These are phyloP conservation scores for Colletotrichum sp. DNA, from an alignment of 2,329 filamentous ascomycete species.

Conservation along the genomic window DNA sequence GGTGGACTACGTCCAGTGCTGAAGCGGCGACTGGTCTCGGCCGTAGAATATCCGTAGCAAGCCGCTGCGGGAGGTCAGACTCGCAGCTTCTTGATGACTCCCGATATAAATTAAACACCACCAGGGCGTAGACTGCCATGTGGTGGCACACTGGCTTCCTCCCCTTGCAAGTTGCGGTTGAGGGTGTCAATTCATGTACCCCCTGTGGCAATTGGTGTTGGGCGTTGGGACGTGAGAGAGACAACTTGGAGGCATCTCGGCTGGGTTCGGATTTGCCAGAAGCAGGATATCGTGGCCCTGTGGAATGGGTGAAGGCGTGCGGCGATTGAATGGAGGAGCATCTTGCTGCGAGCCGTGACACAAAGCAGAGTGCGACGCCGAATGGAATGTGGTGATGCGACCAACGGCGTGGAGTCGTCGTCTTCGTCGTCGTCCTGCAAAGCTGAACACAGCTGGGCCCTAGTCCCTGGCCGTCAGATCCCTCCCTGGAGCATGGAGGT, in stretches of 20 bases:
- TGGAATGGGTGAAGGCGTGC: neutral
- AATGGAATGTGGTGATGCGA: neutral
- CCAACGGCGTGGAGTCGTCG: neutral
- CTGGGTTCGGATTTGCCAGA: neutral
- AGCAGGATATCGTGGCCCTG: neutral
- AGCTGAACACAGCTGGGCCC: neutral
- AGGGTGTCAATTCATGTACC: neutral
- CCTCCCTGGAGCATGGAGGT: neutral
- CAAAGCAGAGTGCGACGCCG: neutral
- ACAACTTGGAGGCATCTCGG: neutral
- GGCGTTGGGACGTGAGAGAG: neutral
- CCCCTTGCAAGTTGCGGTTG: neutral
- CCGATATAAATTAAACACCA: neutral
- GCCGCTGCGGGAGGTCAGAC: neutral
- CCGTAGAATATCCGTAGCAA: neutral
- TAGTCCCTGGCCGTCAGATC: neutral
- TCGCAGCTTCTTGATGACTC: neutral
- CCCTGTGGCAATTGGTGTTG: neutral
- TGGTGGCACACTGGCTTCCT: neutral
- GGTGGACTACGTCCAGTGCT: neutral
- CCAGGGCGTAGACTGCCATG: neutral
- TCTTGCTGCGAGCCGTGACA: neutral
- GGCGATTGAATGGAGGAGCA: neutral
- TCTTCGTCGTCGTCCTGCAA: neutral
- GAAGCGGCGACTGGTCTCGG: neutral